phyloP scores from a whole-genome alignment of 805 yeast genomes.

The Teunomyces panamensis region DNA sequence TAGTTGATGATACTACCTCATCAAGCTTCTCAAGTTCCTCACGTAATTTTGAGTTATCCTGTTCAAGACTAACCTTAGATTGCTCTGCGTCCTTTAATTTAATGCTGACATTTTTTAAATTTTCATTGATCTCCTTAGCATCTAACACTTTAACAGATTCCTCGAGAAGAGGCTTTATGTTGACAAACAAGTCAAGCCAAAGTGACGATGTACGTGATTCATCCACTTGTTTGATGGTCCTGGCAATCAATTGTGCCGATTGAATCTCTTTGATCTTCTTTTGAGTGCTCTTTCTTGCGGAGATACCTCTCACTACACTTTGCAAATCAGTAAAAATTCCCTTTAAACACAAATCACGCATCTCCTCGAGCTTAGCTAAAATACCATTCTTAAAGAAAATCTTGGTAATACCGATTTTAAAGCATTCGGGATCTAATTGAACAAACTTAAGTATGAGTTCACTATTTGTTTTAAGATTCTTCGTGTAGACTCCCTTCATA shows the following conservation, averaged over 20 bases:
- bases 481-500: constrained; percentile 42
- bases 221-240: constrained; percentile 54
- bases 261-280: constrained; percentile 55
- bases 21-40: constrained; percentile 32
- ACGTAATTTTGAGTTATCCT: constrained; percentile 39
- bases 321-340: constrained; percentile 59
- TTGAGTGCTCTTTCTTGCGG: constrained; percentile 48
- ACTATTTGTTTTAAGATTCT: constrained; percentile 62
- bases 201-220: constrained; percentile 48
- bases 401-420: constrained; percentile 68
- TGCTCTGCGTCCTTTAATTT: constrained; percentile 38
- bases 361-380: constrained; percentile 71
- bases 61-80: constrained; percentile 25
- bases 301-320: constrained; percentile 61
- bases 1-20: constrained; percentile 28
- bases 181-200: constrained; percentile 75
- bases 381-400: constrained; percentile 76
- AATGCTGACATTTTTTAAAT: constrained; percentile 49
- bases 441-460: constrained; percentile 64
- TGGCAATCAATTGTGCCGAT: constrained; percentile 67
- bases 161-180: constrained; percentile 71
- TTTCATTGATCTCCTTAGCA: constrained; percentile 54
- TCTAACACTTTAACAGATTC: constrained; percentile 61
- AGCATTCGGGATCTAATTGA: constrained; percentile 55
- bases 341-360: constrained; percentile 64